phyloP scores from a whole-genome alignment of 768 basidiomycete species.

The Pleurotus pulmonarius region DNA sequence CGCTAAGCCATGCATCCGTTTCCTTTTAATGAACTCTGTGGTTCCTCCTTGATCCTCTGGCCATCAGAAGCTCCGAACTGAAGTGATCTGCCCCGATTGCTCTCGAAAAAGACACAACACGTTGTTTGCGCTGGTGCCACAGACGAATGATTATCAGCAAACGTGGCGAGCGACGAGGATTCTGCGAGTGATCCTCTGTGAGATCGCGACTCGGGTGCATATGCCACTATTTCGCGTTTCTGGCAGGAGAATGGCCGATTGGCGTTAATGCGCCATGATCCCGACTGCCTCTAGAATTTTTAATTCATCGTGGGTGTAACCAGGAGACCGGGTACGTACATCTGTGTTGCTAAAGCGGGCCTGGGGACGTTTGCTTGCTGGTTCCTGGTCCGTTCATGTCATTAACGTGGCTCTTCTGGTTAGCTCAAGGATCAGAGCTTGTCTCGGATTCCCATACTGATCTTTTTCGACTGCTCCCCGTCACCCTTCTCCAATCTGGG shows the following conservation, averaged over 20 bases:
- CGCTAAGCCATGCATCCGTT: background rate
- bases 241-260: background rate
- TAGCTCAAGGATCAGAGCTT: conserved; percentile 7
- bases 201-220: background rate
- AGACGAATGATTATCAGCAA: conserved; percentile 1
- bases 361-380: background rate
- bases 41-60: background rate
- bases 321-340: conserved; percentile 4
- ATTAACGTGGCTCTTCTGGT: conserved; percentile 6
- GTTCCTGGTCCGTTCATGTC: background rate
- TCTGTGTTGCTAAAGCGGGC: background rate
- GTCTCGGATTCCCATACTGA: conserved; percentile 3
- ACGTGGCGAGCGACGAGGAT: background rate
- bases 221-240: background rate
- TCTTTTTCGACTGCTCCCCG: background rate
- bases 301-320: background rate
- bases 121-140: background rate
- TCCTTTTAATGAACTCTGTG: background rate
- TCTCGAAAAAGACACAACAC: conserved; percentile 2
- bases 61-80: background rate
- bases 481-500: background rate
- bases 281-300: background rate
- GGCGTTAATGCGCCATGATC: background rate
- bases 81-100: conserved; percentile 1
- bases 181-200: background rate